A percentile compares a stretch with the other conserved stretches of the same genome.
These are phyloP conservation scores for Neurospora sp. DNA, from an alignment of 495 filamentous ascomycete genomes.

Conservation along the genomic window DNA sequence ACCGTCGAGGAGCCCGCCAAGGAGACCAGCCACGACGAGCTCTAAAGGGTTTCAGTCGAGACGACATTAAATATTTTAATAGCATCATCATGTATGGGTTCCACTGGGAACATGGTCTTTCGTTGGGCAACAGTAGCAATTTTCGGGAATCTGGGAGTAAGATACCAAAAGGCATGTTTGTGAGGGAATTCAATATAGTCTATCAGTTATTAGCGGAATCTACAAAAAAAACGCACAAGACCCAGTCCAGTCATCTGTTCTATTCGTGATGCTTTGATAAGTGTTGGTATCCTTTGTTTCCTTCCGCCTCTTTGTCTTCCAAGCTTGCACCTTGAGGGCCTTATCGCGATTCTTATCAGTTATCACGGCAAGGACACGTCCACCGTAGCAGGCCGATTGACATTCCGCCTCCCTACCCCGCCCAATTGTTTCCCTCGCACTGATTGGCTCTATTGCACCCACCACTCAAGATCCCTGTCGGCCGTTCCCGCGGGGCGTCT, in stretches of 20 bases:
- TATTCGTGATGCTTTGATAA: background rate
- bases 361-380: background rate
- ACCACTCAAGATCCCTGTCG: background rate
- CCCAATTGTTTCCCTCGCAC: background rate
- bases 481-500: background rate
- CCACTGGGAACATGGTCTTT: background rate
- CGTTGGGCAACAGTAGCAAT: background rate
- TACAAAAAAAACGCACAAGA: background rate
- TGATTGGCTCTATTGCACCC: background rate
- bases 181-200: constrained; percentile 1
- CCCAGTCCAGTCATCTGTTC: background rate
- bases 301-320: background rate
- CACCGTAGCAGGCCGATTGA: background rate
- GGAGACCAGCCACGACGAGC: constrained; percentile 51
- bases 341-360: background rate
- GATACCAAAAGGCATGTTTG: constrained; percentile 17
- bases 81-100: background rate
- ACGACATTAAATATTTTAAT: background rate
- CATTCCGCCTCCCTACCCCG: background rate
- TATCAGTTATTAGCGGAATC: background rate
- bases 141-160: constrained; percentile 14
- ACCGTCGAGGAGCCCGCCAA: constrained; percentile 29
- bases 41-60: constrained; percentile 35
- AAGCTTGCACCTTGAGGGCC: background rate
- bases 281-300: background rate